A percentile compares a stretch with the other conserved stretches of the same genome.
Evolutionary conservation across 2,329 filamentous ascomycete species (phyloP).

Genomic region (Aspergillus fischeri): DNA sequence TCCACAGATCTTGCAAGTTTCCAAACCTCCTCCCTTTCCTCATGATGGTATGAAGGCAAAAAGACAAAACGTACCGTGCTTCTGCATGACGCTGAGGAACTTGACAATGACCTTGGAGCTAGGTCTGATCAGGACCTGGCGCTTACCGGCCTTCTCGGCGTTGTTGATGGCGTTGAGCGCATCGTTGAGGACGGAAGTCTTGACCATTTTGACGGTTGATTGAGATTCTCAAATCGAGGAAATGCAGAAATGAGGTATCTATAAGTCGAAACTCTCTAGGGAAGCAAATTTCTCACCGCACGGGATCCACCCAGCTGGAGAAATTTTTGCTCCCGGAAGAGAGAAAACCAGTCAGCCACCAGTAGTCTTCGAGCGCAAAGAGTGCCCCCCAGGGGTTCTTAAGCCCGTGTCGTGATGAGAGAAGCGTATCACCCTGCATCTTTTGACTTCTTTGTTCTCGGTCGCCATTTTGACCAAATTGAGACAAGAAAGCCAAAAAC

Average conservation of each 20-base stretch:
- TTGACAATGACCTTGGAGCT: slow-evolving; percentile 99
- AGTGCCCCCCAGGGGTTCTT: slow-evolving; percentile 68
- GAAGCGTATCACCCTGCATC: slow-evolving; percentile 40
- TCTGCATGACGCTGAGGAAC: slow-evolving; percentile 99
- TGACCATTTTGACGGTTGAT: slow-evolving; percentile 85
- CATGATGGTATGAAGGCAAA: neutral
- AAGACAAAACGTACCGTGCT: slow-evolving; percentile 75
- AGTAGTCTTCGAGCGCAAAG: slow-evolving; percentile 63
- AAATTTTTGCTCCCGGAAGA: slow-evolving; percentile 6
- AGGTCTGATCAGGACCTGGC: slow-evolving; percentile 96
- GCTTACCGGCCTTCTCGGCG: slow-evolving; percentile 99
- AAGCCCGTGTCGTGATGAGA: slow-evolving; percentile 54
- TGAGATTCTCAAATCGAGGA: slow-evolving; percentile 51
- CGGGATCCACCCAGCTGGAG: neutral
- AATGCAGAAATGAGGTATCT: slow-evolving; percentile 37
- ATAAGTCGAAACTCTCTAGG: slow-evolving; percentile 8
- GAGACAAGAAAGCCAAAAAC: slow-evolving; percentile 12
- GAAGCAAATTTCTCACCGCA: slow-evolving; percentile 4
- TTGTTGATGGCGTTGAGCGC: slow-evolving; percentile 99
- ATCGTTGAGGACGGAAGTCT: slow-evolving; percentile 99
- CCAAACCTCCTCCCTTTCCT: neutral
- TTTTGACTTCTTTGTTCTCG: slow-evolving; percentile 6
- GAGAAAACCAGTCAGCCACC: slow-evolving; percentile 53
- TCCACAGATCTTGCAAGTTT: neutral
- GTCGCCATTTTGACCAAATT: neutral